These are phyloP conservation scores for Saccharum officinarum DNA, from an alignment of 176 grass and related monocot genomes.

Conservation along the genomic window DNA sequence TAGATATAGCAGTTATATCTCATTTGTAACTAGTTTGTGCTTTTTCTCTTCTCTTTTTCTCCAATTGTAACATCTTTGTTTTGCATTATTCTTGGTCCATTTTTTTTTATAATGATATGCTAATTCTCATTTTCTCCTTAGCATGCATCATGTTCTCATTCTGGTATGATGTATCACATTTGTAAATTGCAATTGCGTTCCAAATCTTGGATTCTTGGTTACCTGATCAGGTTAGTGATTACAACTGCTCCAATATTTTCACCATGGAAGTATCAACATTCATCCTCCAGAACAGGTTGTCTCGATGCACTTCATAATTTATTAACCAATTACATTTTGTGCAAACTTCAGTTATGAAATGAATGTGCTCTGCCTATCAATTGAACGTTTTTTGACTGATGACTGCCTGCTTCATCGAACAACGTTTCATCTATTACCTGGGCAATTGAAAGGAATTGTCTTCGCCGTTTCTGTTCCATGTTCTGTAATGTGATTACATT, in stretches of 20 bases:
- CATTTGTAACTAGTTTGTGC: slow-evolving; percentile 33
- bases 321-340: background rate
- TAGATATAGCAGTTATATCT: slow-evolving; percentile 46
- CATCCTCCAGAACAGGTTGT: background rate
- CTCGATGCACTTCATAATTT: background rate
- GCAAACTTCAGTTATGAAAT: background rate
- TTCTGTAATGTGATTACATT: background rate
- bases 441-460: background rate
- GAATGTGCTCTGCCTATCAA: background rate
- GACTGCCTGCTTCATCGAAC: no score
- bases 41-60: background rate
- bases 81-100: slow-evolving; percentile 15
- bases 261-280: background rate
- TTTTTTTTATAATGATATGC: slow-evolving; percentile 24
- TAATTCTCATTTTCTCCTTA: slow-evolving; percentile 6
- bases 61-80: slow-evolving; percentile 18
- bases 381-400: background rate
- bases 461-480: background rate
- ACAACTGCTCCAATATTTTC: background rate
- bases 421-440: background rate
- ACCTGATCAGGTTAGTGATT: background rate
- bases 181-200: slow-evolving; percentile 37
- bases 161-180: slow-evolving; percentile 2
- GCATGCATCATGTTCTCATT: slow-evolving; percentile 1
- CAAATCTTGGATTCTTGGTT: background rate